Evolutionary conservation across 2,329 filamentous ascomycete species (phyloP).

Genomic region (Rhynchosporium secalis): DNA sequence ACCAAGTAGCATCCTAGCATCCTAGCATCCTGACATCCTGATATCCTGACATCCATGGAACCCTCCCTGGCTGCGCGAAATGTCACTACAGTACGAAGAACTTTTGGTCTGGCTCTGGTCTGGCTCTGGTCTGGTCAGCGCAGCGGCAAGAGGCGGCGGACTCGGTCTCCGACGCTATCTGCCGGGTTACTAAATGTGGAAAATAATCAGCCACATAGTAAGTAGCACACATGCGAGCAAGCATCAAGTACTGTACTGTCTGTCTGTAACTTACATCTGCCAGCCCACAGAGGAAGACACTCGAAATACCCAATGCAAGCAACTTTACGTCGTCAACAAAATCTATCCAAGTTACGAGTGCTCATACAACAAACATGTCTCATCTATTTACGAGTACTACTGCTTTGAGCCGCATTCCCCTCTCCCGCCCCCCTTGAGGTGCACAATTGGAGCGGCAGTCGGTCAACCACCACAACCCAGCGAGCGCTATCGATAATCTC

Average conservation of each 20-base stretch:
- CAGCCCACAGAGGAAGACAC: no score
- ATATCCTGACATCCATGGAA: no score
- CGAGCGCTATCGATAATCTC: constrained; percentile 11
- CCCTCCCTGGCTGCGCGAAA: neutral
- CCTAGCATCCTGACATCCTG: neutral
- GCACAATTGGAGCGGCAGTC: constrained; percentile 6
- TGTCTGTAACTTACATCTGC: no score
- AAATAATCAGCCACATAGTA: neutral
- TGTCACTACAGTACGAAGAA: neutral
- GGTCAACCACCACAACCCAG: neutral
- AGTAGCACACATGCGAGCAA: no score
- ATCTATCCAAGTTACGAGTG: no score
- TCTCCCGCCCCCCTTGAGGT: no score
- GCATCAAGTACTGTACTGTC: no score
- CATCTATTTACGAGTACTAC: no score
- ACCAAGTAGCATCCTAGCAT: neutral
- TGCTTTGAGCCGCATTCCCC: constrained; percentile 7
- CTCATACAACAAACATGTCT: neutral
- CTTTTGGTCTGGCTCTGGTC: no score
- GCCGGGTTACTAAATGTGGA: neutral
- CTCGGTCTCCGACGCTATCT: neutral
- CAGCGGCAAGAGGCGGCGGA: neutral
- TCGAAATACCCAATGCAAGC: no score
- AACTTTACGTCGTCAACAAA: no score
- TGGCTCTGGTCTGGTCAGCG: neutral